These are phyloP conservation scores for Aspergillus sp. DNA, from an alignment of 2,329 filamentous ascomycete species.

Conservation along the genomic window DNA sequence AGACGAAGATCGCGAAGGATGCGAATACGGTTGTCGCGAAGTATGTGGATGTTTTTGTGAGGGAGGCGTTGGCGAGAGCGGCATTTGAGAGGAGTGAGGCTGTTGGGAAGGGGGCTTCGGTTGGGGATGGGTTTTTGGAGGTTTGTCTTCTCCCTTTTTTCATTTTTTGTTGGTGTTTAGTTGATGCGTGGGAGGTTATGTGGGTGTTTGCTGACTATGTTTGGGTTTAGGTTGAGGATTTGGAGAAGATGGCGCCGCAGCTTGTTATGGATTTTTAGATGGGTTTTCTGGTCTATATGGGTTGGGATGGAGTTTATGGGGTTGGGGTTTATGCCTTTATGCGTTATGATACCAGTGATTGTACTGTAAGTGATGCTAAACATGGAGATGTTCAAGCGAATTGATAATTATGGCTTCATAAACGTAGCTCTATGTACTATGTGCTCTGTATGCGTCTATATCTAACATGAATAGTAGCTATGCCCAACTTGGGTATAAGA, in stretches of 20 bases:
- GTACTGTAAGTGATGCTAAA: background rate
- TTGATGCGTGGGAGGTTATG: background rate
- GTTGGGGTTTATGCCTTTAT: background rate
- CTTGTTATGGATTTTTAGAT: slow-evolving; percentile 77
- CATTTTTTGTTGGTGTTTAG: background rate
- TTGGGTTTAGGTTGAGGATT: slow-evolving; percentile 69
- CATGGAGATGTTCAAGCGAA: background rate
- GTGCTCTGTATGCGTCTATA: background rate
- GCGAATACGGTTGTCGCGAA: slow-evolving; percentile 75
- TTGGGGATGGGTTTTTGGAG: slow-evolving; percentile 67
- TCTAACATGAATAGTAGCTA: slow-evolving; percentile 2
- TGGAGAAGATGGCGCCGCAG: slow-evolving; percentile 85
- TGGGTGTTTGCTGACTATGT: slow-evolving; percentile 6
- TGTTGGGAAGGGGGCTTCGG: slow-evolving; percentile 36
- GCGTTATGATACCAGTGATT: slow-evolving; percentile 28
- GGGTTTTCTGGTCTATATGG: background rate
- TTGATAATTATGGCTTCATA: background rate
- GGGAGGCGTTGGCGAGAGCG: slow-evolving; percentile 81
- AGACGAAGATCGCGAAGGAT: slow-evolving; percentile 73
- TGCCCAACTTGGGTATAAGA: slow-evolving; percentile 9
- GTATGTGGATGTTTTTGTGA: slow-evolving; percentile 89
- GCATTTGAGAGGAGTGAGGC: slow-evolving; percentile 65
- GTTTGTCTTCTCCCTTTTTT: slow-evolving; percentile 50
- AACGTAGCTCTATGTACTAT: background rate
- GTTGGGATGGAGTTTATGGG: background rate